phyloP scores from a whole-genome alignment of 163 green algal species.

The Picocystis sp. region DNA sequence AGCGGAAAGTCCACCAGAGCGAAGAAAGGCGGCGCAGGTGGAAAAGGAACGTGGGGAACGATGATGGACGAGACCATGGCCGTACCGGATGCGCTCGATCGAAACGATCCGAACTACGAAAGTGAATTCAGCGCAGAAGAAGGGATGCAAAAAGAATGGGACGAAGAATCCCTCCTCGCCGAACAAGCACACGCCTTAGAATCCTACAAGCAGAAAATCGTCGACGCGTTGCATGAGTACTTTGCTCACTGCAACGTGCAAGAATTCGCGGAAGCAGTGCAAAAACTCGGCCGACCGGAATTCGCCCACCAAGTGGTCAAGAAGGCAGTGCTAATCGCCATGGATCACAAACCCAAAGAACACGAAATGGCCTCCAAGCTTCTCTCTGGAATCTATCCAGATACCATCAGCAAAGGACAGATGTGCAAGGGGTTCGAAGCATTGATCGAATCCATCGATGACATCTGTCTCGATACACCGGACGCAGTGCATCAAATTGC shows the following conservation, averaged over 20 bases:
- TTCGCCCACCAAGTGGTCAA: conserved; percentile 54
- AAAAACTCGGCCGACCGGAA: too few relatives aligned
- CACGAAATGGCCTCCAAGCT: conserved; percentile 65
- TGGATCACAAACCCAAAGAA: conserved; percentile 76
- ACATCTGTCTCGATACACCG: conserved; percentile 80
- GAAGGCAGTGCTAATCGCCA: conserved; percentile 45
- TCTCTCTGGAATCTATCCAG: conserved; percentile 49
- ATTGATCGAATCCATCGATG: conserved; percentile 54
- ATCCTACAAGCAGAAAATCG: conserved; percentile 44
- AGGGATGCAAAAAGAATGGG: background rate
- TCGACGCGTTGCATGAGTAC: background rate
- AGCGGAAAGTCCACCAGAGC: conserved; percentile 13
- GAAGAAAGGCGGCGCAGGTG: conserved; percentile 63
- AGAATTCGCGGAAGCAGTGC: conserved; percentile 16
- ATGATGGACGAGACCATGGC: conserved; percentile 20
- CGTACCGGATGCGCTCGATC: conserved; percentile 22
- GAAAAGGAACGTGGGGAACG: conserved; percentile 68
- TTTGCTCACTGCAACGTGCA: conserved; percentile 13
- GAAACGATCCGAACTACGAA: conserved; percentile 77
- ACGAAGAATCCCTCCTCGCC: too few relatives aligned
- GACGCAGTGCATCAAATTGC: conserved; percentile 40
- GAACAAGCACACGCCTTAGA: too few relatives aligned
- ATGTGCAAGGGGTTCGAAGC: conserved; percentile 46
- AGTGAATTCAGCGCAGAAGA: conserved; percentile 35
- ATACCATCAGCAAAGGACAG: conserved; percentile 21